phyloP scores from a whole-genome alignment of 148 eudicot species.

The Mesembryanthemum crystallinum region DNA sequence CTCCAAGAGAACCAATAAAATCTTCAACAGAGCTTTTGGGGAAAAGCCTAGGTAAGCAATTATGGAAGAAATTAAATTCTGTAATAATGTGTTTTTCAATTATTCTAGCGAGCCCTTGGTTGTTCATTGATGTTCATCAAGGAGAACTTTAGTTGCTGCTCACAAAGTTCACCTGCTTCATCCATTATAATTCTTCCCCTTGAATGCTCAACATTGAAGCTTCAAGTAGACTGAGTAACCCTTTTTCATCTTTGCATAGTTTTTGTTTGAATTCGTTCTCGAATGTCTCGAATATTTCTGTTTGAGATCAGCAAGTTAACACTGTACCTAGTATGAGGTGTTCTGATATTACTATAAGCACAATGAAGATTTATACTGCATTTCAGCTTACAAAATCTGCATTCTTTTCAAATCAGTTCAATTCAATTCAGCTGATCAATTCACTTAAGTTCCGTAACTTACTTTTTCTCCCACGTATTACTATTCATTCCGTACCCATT shows the following conservation, averaged over 20 bases:
- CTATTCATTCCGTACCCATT: too few species aligned
- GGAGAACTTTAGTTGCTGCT: not conserved
- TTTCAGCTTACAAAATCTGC: too few species aligned
- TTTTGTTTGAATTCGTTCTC: conserved; percentile 32
- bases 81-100: conserved; percentile 11
- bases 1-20: conserved; percentile 4
- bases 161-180: conserved; percentile 31
- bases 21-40: conserved; percentile 18
- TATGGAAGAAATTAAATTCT: conserved; percentile 38
- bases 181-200: conserved; percentile 54
- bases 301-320: not conserved
- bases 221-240: conserved; percentile 54
- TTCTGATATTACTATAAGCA: too few species aligned
- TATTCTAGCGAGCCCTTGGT: not conserved
- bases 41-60: conserved; percentile 34
- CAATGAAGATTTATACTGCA: too few species aligned
- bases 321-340: not conserved
- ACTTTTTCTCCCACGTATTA: too few species aligned
- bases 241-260: conserved; percentile 34
- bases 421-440: too few species aligned
- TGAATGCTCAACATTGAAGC: conserved; percentile 49
- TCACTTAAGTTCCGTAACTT: too few species aligned
- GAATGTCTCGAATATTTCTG: conserved; percentile 47
- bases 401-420: too few species aligned
- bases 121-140: not conserved